These are phyloP conservation scores for Venturiaceae sp. DNA, from an alignment of 2,329 filamentous ascomycete species.

Conservation along the genomic window DNA sequence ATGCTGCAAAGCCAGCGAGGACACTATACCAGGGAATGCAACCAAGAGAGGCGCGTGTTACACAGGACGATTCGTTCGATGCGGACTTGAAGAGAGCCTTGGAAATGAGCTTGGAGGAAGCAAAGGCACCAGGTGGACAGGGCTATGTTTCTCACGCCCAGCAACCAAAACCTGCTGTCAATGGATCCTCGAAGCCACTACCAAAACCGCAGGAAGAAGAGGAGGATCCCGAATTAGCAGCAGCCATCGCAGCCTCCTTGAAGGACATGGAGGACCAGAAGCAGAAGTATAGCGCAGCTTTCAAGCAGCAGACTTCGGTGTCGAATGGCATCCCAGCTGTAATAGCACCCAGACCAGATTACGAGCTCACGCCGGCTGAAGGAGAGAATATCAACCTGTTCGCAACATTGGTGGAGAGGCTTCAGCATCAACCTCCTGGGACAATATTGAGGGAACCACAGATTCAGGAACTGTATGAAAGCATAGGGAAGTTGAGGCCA, in stretches of 20 bases:
- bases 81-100: constrained; percentile 89
- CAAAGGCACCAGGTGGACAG: constrained; percentile 57
- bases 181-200: constrained; percentile 31
- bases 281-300: constrained; percentile 70
- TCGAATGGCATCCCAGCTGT: constrained; percentile 35
- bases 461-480: constrained; percentile 96
- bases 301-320: constrained; percentile 67
- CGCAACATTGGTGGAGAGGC: constrained; percentile 80
- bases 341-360: constrained; percentile 74
- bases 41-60: constrained; percentile 72
- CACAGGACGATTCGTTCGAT: constrained; percentile 72
- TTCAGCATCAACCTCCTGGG: constrained; percentile 90
- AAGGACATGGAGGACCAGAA: constrained; percentile 99
- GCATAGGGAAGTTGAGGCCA: constrained; percentile 83
- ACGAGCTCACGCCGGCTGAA: constrained; percentile 86
- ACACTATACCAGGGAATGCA: constrained; percentile 55
- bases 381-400: constrained; percentile 98
- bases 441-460: constrained; percentile 95
- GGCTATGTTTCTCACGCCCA: constrained; percentile 63
- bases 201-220: constrained; percentile 52
- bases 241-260: constrained; percentile 88
- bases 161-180: constrained; percentile 20
- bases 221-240: constrained; percentile 86
- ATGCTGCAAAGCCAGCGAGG: constrained; percentile 45
- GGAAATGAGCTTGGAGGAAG: constrained; percentile 95